Percentiles rank a stretch among this genome's conserved stretches.
These are phyloP conservation scores for Seminavis robusta DNA, from an alignment of 108 stramenopile species.

Conservation along the genomic window DNA sequence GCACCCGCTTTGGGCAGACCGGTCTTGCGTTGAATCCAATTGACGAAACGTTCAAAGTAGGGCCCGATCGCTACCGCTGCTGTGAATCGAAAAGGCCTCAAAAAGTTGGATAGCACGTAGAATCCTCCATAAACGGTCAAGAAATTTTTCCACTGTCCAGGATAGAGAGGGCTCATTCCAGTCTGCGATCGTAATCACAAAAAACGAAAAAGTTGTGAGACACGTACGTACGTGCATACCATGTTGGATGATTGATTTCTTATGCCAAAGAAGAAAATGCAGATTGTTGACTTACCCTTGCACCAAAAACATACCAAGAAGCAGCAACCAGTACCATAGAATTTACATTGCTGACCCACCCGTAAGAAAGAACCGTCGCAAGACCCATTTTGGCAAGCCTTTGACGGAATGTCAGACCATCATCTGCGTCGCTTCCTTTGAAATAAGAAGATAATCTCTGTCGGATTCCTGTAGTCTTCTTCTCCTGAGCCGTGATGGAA, in stretches of 20 bases:
- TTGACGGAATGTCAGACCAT: no score
- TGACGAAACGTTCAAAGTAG: constrained; percentile 59
- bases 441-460: no score
- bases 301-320: constrained; percentile 74
- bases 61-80: constrained; percentile 50
- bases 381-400: constrained; percentile 76
- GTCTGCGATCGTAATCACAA: constrained; percentile 43
- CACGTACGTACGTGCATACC: no score
- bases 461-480: no score
- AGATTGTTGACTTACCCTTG: no score
- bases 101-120: constrained; percentile 76
- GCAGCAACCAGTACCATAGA: constrained; percentile 66
- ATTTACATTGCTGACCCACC: constrained; percentile 83
- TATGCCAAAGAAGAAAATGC: no score
- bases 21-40: constrained; percentile 38
- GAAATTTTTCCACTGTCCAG: constrained; percentile 86
- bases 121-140: constrained; percentile 86
- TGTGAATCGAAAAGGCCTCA: constrained; percentile 78
- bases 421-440: no score
- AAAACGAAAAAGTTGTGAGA: no score
- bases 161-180: constrained; percentile 77
- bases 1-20: constrained; percentile 36
- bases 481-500: no score
- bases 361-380: constrained; percentile 80
- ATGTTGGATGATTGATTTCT: no score